Evolutionary conservation across 345 rosid species (phyloP).

Genomic region (Corchorus olitorius): DNA sequence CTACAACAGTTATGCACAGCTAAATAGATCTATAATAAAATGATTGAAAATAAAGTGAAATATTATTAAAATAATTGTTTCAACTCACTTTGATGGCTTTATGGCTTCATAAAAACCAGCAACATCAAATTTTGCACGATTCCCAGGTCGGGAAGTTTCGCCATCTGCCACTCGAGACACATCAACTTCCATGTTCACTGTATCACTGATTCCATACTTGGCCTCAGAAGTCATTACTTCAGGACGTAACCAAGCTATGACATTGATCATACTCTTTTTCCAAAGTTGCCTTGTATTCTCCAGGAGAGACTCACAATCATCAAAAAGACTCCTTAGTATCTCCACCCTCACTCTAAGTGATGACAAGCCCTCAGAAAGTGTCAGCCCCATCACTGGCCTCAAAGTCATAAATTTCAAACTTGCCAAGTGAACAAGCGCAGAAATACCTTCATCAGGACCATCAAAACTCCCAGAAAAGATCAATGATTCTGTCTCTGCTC

Average conservation of each 20-base stretch:
- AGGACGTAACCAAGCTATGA: conserved; percentile 91
- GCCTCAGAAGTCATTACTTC: conserved; percentile 85
- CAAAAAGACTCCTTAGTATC: conserved; percentile 66
- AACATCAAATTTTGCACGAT: conserved; percentile 63
- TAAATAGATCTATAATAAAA: conserved; percentile 12
- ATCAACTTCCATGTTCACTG: conserved; percentile 37
- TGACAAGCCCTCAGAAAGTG: conserved; percentile 37
- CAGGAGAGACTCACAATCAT: conserved; percentile 71
- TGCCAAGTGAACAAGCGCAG: conserved; percentile 77
- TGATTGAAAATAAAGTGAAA: background rate
- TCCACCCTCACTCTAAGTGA: conserved; percentile 79
- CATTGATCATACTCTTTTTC: conserved; percentile 90
- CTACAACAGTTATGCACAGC: background rate
- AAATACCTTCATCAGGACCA: conserved; percentile 81
- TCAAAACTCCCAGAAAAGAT: conserved; percentile 77
- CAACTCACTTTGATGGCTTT: conserved; percentile 87
- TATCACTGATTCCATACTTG: conserved; percentile 51
- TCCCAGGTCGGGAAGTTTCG: conserved; percentile 35
- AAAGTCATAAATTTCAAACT: conserved; percentile 67
- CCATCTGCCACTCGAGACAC: conserved; percentile 25
- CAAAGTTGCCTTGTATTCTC: conserved; percentile 71
- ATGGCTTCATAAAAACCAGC: conserved; percentile 91
- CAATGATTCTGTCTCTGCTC: conserved; percentile 37
- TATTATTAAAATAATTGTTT: background rate
- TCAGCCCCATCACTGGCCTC: conserved; percentile 51